Evolutionary conservation across 768 basidiomycete species (phyloP).

Genomic region (Boletus reticuloceps): DNA sequence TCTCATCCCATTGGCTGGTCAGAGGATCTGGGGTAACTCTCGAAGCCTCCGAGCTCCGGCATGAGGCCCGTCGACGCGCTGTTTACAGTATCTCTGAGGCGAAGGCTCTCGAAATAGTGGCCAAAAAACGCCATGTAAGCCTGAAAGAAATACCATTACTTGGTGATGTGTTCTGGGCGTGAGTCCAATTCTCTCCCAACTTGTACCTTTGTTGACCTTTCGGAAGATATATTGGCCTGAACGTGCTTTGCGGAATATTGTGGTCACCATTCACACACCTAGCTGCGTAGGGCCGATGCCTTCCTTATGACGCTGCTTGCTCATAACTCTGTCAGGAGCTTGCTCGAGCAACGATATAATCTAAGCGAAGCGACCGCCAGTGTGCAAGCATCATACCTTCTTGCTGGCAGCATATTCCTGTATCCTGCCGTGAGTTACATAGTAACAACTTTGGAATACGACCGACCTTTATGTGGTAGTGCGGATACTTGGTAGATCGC

Average conservation of each 20-base stretch:
- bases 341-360: slow-evolving; percentile 66
- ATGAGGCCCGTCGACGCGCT: slow-evolving; percentile 49
- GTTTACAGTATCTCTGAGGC: slow-evolving; percentile 51
- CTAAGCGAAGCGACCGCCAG: slow-evolving; percentile 61
- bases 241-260: slow-evolving; percentile 70
- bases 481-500: slow-evolving; percentile 64
- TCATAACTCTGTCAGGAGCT: slow-evolving; percentile 46
- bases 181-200: slow-evolving; percentile 24
- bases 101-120: slow-evolving; percentile 61
- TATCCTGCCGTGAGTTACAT: slow-evolving; percentile 59
- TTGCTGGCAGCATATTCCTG: slow-evolving; percentile 64
- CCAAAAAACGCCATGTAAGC: slow-evolving; percentile 61
- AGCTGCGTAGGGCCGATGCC: slow-evolving; percentile 48
- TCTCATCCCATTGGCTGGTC: slow-evolving; percentile 62
- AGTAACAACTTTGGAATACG: background rate
- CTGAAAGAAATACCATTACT: slow-evolving; percentile 59
- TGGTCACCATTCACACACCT: slow-evolving; percentile 81
- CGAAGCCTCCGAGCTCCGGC: slow-evolving; percentile 59
- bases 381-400: slow-evolving; percentile 64
- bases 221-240: slow-evolving; percentile 67
- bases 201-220: slow-evolving; percentile 3
- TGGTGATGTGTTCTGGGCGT: slow-evolving; percentile 81
- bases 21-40: slow-evolving; percentile 57
- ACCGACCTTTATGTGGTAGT: slow-evolving; percentile 34
- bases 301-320: slow-evolving; percentile 1